Conservation (phyloP, 805 yeast genomes). For the Kazachstania bromeliacearum region DNA sequence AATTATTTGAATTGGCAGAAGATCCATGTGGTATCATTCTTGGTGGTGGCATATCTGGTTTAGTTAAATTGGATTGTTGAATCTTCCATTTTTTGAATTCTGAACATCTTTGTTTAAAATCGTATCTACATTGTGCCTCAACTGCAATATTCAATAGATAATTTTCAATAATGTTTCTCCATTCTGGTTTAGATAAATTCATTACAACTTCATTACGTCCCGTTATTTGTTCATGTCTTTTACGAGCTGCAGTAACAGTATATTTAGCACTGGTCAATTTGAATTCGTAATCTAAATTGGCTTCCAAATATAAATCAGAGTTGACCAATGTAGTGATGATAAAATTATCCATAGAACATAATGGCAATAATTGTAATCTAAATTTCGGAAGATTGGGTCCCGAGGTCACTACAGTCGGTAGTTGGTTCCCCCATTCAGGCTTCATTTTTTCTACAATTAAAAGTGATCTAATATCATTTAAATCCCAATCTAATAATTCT, state of each 20-base stretch:
- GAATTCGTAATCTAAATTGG: slow-evolving; percentile 45
- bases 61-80: slow-evolving; percentile 19
- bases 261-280: slow-evolving; percentile 51
- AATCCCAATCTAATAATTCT: slow-evolving; percentile 57
- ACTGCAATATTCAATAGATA: slow-evolving; percentile 55
- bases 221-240: slow-evolving; percentile 34
- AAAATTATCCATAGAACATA: slow-evolving; percentile 39
- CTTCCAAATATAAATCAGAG: slow-evolving; percentile 60
- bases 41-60: slow-evolving; percentile 31
- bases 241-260: slow-evolving; percentile 49
- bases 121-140: slow-evolving; percentile 61
- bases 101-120: slow-evolving; percentile 46
- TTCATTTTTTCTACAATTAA: slow-evolving; percentile 41
- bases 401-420: slow-evolving; percentile 35
- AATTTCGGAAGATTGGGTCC: slow-evolving; percentile 31
- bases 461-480: slow-evolving; percentile 59
- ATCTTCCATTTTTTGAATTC: slow-evolving; percentile 37
- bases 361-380: slow-evolving; percentile 43
- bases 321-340: slow-evolving; percentile 42
- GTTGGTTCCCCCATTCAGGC: slow-evolving; percentile 46
- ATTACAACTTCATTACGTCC: slow-evolving; percentile 21
- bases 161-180: slow-evolving; percentile 69
- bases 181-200: slow-evolving; percentile 45
- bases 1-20: slow-evolving; percentile 4
- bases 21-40: slow-evolving; percentile 17